Percentiles rank a stretch among this genome's conserved stretches.
Evolutionary conservation across 805 yeast species (phyloP).

Genomic region (Suhomyces pyralidae): DNA sequence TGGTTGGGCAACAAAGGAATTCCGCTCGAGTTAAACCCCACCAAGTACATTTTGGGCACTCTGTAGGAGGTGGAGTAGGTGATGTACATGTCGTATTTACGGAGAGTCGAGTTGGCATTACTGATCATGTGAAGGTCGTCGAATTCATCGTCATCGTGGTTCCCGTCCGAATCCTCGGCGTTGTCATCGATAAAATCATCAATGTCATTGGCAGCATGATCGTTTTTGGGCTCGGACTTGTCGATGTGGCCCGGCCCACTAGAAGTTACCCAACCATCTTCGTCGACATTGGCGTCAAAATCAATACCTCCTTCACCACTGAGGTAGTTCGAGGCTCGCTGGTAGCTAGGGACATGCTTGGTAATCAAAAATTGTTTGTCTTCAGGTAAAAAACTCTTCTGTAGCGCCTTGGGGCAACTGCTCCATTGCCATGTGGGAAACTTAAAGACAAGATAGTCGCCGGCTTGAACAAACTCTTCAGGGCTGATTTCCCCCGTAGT

Average conservation of each 20-base stretch:
- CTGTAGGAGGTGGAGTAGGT: constrained; percentile 92
- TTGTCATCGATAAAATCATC: constrained; percentile 46
- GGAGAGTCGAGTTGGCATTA: constrained; percentile 35
- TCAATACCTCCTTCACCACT: constrained; percentile 40
- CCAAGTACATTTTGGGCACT: constrained; percentile 90
- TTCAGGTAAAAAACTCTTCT: constrained; percentile 70
- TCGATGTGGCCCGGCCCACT: constrained; percentile 1
- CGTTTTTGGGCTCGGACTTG: not conserved
- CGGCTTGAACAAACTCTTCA: constrained; percentile 90
- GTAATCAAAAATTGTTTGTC: constrained; percentile 89
- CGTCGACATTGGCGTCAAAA: constrained; percentile 28
- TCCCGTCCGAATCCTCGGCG: constrained; percentile 32
- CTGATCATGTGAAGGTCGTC: constrained; percentile 34
- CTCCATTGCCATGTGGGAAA: constrained; percentile 98
- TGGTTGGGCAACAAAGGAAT: constrained; percentile 80
- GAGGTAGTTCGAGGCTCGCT: constrained; percentile 59
- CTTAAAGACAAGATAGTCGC: constrained; percentile 85
- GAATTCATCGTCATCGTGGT: constrained; percentile 33
- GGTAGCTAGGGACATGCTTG: constrained; percentile 81
- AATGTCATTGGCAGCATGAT: constrained; percentile 32
- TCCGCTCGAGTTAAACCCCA: constrained; percentile 83
- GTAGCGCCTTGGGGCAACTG: constrained; percentile 30
- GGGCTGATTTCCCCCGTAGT: constrained; percentile 92
- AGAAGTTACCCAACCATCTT: constrained; percentile 56
- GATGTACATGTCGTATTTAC: constrained; percentile 86